These are phyloP conservation scores for Cucumis hystrix DNA, from an alignment of 306 rosid species.

Conservation along the genomic window DNA sequence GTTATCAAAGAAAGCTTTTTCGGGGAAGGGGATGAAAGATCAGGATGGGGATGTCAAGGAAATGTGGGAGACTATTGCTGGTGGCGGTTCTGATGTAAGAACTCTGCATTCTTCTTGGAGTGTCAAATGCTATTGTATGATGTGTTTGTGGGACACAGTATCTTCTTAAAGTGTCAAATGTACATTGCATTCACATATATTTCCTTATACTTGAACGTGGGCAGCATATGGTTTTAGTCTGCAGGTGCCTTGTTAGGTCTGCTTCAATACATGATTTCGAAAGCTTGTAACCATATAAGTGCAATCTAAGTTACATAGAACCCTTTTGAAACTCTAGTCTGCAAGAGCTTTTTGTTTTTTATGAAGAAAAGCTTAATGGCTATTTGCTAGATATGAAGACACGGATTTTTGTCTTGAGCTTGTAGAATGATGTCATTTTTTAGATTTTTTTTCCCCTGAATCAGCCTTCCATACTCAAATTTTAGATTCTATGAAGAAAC, in stretches of 20 bases:
- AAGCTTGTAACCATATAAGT: neutral
- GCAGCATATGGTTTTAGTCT: neutral
- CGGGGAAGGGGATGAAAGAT: conserved; percentile 58
- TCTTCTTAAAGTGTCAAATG: neutral
- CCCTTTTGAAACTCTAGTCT: neutral
- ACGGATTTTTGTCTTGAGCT: neutral
- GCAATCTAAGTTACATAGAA: neutral
- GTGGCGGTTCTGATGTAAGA: conserved; percentile 77
- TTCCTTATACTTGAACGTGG: neutral
- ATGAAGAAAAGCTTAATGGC: neutral
- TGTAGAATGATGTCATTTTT: neutral
- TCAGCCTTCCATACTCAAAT: neutral
- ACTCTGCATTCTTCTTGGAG: neutral
- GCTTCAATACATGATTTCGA: neutral
- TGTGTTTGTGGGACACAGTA: neutral
- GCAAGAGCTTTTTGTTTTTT: neutral
- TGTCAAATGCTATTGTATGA: neutral
- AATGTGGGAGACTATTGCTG: conserved; percentile 94
- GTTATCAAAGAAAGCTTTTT: conserved; percentile 36
- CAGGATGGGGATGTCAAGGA: conserved; percentile 90
- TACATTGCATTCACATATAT: neutral
- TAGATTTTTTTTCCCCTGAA: neutral
- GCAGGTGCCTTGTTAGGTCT: neutral
- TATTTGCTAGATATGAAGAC: neutral
- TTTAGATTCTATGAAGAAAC: neutral